Evolutionary conservation across 2,329 filamentous ascomycete species (phyloP).

Genomic region (Drechslerella coelobrocha): DNA sequence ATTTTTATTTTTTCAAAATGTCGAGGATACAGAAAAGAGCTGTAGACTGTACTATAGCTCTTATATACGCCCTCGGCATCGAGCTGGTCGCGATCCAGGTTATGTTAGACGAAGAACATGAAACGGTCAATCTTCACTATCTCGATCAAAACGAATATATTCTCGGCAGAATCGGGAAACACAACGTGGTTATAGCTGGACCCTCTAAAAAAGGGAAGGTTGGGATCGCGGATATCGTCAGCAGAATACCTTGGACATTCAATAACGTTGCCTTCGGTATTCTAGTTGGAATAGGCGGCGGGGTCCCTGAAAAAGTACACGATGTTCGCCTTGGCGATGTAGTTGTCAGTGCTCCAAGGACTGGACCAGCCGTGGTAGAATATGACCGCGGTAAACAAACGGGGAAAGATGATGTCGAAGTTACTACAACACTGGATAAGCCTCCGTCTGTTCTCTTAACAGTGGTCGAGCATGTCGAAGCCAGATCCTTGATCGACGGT

Average conservation of each 20-base stretch:
- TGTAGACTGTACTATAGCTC: constrained; percentile 6
- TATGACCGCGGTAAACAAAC: constrained; percentile 6
- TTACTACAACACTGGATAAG: constrained; percentile 7
- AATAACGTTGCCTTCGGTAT: neutral
- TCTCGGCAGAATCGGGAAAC: neutral
- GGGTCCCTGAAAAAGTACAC: neutral
- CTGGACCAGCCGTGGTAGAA: constrained; percentile 2
- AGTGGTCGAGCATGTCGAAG: neutral
- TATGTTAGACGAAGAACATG: constrained; percentile 10
- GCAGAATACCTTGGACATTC: constrained; percentile 3
- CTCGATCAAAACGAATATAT: neutral
- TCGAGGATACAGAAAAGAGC: neutral
- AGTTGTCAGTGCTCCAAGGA: constrained; percentile 5
- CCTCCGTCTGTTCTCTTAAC: neutral
- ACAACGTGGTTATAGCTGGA: constrained; percentile 10
- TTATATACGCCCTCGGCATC: neutral
- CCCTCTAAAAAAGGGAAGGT: constrained; percentile 8
- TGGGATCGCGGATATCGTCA: neutral
- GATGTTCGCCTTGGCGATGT: constrained; percentile 15
- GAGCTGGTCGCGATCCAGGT: neutral
- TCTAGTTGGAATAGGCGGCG: constrained; percentile 12
- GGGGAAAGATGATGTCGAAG: neutral
- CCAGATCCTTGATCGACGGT: neutral
- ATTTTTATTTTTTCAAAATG: neutral
- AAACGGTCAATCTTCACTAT: neutral